These are phyloP conservation scores for Colletotrichum endophyticum DNA, from an alignment of 2,329 filamentous ascomycete species.

Conservation along the genomic window DNA sequence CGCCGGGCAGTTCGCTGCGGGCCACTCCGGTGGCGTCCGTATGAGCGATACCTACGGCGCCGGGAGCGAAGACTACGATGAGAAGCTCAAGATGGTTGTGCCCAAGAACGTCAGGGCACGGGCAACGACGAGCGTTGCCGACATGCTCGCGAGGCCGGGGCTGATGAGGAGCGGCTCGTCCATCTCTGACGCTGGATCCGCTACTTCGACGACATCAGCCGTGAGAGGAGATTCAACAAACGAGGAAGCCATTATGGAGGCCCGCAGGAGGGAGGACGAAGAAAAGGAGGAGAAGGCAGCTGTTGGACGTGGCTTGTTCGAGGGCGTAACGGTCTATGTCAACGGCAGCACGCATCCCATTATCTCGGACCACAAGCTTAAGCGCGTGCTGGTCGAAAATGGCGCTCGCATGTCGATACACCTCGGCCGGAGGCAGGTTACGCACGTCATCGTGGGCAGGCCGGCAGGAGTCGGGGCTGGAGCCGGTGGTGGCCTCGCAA, in stretches of 20 bases:
- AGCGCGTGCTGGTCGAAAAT: slow-evolving; percentile 75
- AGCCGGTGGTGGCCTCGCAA: slow-evolving; percentile 77
- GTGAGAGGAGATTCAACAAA: background rate
- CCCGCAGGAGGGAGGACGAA: slow-evolving; percentile 53
- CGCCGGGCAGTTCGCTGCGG: slow-evolving; percentile 68
- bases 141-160: slow-evolving; percentile 57
- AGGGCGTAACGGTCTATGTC: slow-evolving; percentile 77
- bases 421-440: slow-evolving; percentile 76
- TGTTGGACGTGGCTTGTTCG: slow-evolving; percentile 60
- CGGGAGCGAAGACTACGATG: slow-evolving; percentile 62
- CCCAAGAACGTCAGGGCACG: slow-evolving; percentile 45
- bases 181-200: background rate
- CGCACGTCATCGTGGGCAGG: slow-evolving; percentile 82
- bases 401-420: slow-evolving; percentile 75
- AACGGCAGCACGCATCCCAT: slow-evolving; percentile 85
- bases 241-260: slow-evolving; percentile 30
- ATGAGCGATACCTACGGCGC: slow-evolving; percentile 70
- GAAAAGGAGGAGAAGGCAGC: slow-evolving; percentile 42
- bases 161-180: slow-evolving; percentile 38
- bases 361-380: slow-evolving; percentile 86
- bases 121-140: slow-evolving; percentile 50
- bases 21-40: slow-evolving; percentile 61
- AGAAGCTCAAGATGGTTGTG: slow-evolving; percentile 46
- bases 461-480: slow-evolving; percentile 54
- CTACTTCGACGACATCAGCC: background rate